Evolutionary conservation across 441 rosid species (phyloP).

Genomic region (Gossypium schwendimanii): DNA sequence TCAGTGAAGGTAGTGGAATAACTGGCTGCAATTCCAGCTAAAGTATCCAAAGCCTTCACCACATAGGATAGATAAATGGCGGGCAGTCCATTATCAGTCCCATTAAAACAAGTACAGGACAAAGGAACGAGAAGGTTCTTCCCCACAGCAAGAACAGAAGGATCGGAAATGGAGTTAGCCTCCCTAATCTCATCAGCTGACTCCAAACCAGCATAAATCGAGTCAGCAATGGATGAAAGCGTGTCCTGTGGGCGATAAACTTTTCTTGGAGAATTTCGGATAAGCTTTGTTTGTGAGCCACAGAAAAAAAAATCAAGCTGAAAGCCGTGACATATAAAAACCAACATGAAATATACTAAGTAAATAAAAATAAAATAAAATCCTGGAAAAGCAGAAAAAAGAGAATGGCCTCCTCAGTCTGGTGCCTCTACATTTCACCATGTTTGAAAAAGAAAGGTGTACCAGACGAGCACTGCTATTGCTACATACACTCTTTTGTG

Average conservation of each 20-base stretch:
- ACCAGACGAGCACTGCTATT: not conserved
- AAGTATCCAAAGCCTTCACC: constrained; percentile 56
- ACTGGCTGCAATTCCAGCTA: constrained; percentile 60
- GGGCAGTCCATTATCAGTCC: constrained; percentile 69
- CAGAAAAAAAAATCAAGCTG: not conserved
- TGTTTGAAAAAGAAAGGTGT: constrained; percentile 18
- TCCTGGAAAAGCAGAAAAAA: constrained; percentile 24
- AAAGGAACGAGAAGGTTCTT: constrained; percentile 61
- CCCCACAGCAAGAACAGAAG: constrained; percentile 61
- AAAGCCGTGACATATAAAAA: not conserved
- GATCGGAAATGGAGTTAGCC: constrained; percentile 63
- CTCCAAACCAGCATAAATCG: constrained; percentile 65
- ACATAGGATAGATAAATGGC: constrained; percentile 77
- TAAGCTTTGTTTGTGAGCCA: constrained; percentile 2
- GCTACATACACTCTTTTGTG: not conserved
- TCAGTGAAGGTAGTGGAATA: constrained; percentile 69
- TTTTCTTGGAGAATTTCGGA: not conserved
- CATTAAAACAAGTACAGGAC: constrained; percentile 85
- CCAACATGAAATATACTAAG: not conserved
- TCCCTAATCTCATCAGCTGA: constrained; percentile 82
- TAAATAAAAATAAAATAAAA: constrained; percentile 6
- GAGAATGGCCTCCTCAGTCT: constrained; percentile 43
- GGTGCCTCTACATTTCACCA: constrained; percentile 26
- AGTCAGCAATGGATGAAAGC: constrained; percentile 46
- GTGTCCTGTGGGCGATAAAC: constrained; percentile 59